Evolutionary conservation across 106 monocot species (phyloP), one percentile per base, ranked within the genome.

Genomic region (Hemerocallis citrina): DNA sequence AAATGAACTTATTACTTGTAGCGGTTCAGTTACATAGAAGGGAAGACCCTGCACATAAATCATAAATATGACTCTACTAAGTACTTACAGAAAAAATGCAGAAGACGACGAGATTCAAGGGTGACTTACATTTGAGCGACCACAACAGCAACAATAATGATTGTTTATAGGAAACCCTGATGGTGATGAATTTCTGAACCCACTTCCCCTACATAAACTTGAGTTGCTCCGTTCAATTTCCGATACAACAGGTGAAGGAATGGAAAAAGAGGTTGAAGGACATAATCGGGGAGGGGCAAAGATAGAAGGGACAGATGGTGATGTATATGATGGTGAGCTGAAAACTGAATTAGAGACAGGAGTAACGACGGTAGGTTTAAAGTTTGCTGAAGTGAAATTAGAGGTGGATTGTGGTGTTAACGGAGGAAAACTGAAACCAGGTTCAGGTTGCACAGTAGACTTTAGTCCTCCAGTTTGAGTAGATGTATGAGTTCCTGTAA

Each of bases 201-300:
- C 36, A 64, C 86, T 73, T 29, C 91, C 91, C 20, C 86, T 78
- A 76, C 80, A 87, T 3, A 81, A 85, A 59, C n/a, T n/a, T n/a
- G n/a, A n/a, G n/a, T n/a, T n/a, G n/a, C n/a, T n/a, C n/a, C n/a
- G n/a, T n/a, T n/a, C n/a, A n/a, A n/a, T n/a, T n/a, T n/a, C n/a
- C n/a, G n/a, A n/a, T n/a, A n/a, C n/a, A n/a, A 69, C 79, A 71
- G 85, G 84, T 2, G 78, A 36, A 42, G 92, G 63, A 47, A 74
- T 57, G 30, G 76, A 41, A 20, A 82, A 72, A 30, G 89, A 41
- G 2, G 78, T 68, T 23, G 80, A 59, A 15, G 76, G n/a, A n/a
- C n/a, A n/a, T n/a, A n/a, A n/a, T n/a, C n/a, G n/a, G n/a, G n/a
- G n/a, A n/a, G n/a, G n/a, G n/a, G n/a, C n/a, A n/a, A n/a, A n/a